Conservation (phyloP, 768 basidiomycete genomes). For the Chlorophyllum brunneum region DNA sequence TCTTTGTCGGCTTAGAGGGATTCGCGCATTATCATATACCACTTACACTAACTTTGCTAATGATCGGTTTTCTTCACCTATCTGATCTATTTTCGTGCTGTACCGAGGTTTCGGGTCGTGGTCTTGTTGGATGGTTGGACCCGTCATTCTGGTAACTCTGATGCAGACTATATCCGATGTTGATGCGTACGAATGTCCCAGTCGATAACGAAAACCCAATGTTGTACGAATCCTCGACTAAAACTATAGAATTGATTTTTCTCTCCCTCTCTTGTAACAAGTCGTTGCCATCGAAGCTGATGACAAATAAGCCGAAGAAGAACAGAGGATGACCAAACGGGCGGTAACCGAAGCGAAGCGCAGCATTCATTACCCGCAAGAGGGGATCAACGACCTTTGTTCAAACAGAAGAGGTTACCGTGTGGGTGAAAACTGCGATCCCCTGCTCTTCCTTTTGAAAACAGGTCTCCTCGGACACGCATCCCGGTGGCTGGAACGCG, state of each 20-base stretch:
- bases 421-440: not conserved
- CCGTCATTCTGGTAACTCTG: conserved; percentile 10
- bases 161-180: not conserved
- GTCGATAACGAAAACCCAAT: not conserved
- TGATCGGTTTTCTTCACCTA: not conserved
- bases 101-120: conserved; percentile 5
- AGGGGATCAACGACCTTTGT: too few relatives aligned
- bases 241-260: too few relatives aligned
- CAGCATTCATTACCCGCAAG: too few relatives aligned
- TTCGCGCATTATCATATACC: not conserved
- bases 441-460: not conserved
- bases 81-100: conserved; percentile 6
- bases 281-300: too few relatives aligned
- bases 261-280: too few relatives aligned
- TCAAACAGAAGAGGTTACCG: too few relatives aligned
- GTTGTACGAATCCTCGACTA: not conserved
- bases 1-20: conserved; percentile 3
- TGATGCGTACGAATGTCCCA: conserved; percentile 1
- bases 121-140: conserved; percentile 2
- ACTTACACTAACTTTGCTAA: conserved; percentile 6
- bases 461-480: not conserved
- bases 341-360: too few relatives aligned
- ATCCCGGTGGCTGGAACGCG: not conserved
- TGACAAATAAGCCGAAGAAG: too few relatives aligned
- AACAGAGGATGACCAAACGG: too few relatives aligned